A percentile compares a stretch with the other conserved stretches of the same genome.
Evolutionary conservation across 768 basidiomycete genomes (phyloP).

Genomic region (Thelephora aurantiotincta): DNA sequence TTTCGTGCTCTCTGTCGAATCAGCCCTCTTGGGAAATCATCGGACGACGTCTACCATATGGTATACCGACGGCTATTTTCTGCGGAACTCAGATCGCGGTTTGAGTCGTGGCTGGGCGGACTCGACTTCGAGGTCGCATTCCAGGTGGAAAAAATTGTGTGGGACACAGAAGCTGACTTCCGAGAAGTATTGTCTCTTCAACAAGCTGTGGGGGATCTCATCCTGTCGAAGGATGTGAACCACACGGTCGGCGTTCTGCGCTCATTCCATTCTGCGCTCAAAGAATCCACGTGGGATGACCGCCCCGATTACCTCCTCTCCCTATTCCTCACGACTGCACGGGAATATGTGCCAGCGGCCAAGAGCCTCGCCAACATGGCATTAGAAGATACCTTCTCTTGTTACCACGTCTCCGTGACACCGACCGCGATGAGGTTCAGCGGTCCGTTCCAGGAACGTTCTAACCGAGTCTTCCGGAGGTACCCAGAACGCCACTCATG

Average conservation of each 20-base stretch:
- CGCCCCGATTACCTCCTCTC: not conserved
- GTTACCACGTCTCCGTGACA: conserved; percentile 33
- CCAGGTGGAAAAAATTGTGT: conserved; percentile 34
- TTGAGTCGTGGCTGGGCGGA: conserved; percentile 19
- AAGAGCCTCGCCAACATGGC: conserved; percentile 9
- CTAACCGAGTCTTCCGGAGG: conserved; percentile 45
- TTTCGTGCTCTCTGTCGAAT: conserved; percentile 25
- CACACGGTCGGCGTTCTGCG: conserved; percentile 29
- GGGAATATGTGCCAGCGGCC: conserved; percentile 4
- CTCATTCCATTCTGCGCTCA: conserved; percentile 17
- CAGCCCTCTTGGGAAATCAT: conserved; percentile 19
- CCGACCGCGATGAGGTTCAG: conserved; percentile 38
- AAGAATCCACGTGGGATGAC: not conserved
- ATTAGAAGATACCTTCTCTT: conserved; percentile 23
- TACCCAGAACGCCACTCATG: conserved; percentile 32
- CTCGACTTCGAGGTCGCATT: conserved; percentile 43
- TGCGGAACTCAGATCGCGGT: conserved; percentile 14
- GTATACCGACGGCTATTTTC: conserved; percentile 34
- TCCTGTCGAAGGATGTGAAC: conserved; percentile 16
- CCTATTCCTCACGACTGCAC: not conserved
- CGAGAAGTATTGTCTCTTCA: conserved; percentile 33
- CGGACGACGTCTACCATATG: conserved; percentile 22
- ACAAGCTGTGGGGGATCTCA: conserved; percentile 18
- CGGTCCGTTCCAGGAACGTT: conserved; percentile 44
- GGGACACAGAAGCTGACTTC: conserved; percentile 29